Evolutionary conservation across 192 early-diverging fungal species (phyloP).

Genomic region (Coemansia furcata): DNA sequence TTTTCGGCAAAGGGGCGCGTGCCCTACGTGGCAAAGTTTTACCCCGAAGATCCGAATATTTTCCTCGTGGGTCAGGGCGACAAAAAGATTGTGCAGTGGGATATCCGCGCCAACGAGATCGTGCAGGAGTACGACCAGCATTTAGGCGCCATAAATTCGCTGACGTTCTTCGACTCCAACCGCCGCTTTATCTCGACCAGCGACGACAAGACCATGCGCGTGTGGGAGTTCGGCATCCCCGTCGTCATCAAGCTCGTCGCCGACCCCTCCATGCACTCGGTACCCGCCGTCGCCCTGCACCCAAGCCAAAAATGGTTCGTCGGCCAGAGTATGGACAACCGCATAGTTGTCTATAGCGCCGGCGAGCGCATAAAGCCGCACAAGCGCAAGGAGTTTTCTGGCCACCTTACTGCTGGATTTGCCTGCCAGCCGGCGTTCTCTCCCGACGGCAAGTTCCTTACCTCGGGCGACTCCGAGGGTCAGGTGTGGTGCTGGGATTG

Average conservation of each 20-base stretch:
- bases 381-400: conserved; percentile 86
- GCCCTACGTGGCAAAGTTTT: conserved; percentile 88
- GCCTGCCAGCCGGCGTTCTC: conserved; percentile 93
- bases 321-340: conserved; percentile 94
- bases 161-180: conserved; percentile 95
- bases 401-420: conserved; percentile 95
- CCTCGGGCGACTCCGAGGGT: conserved; percentile 90
- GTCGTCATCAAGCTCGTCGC: conserved; percentile 98
- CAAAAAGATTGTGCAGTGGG: conserved; percentile 88
- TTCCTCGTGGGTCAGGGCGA: conserved; percentile 92
- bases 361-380: conserved; percentile 83
- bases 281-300: conserved; percentile 88
- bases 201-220: conserved; percentile 95
- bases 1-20: conserved; percentile 71
- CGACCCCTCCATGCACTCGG: conserved; percentile 94
- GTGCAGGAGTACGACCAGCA: conserved; percentile 98
- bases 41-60: conserved; percentile 86
- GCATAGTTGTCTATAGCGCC: conserved; percentile 86
- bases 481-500: conserved; percentile 97
- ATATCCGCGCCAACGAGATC: conserved; percentile 76
- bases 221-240: conserved; percentile 98
- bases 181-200: conserved; percentile 92
- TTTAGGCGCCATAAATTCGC: conserved; percentile 91
- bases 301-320: conserved; percentile 93
- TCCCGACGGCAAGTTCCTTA: conserved; percentile 84